These are phyloP conservation scores for Punctularia strigosozonata DNA, from an alignment of 768 basidiomycete genomes.

Conservation along the genomic window DNA sequence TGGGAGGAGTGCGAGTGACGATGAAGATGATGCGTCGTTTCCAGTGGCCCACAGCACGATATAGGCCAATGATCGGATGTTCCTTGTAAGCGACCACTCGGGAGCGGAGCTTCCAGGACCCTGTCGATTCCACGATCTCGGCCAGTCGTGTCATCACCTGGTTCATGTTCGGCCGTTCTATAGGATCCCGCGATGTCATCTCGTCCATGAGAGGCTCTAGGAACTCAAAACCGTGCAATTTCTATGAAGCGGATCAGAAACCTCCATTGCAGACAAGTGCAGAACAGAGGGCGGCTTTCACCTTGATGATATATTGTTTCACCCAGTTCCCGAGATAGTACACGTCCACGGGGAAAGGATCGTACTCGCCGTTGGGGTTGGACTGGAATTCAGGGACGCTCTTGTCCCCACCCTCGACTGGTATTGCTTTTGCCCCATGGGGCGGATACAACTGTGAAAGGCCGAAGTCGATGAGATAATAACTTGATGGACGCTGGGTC, in stretches of 20 bases:
- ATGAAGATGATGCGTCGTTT: background rate
- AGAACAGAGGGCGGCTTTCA: no score
- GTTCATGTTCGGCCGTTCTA: constrained; percentile 26
- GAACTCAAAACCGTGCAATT: constrained; percentile 17
- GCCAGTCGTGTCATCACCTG: constrained; percentile 20
- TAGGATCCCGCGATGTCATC: constrained; percentile 26
- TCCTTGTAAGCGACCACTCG: constrained; percentile 9
- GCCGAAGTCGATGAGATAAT: constrained; percentile 6
- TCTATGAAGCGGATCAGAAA: no score
- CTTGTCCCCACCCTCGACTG: constrained; percentile 4
- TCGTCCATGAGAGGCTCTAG: constrained; percentile 20
- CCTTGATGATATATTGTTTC: constrained; percentile 19
- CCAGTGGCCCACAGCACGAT: background rate
- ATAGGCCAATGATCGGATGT: background rate
- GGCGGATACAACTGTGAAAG: constrained; percentile 3
- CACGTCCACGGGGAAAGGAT: constrained; percentile 28
- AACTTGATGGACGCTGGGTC: constrained; percentile 6
- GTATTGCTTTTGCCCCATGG: background rate
- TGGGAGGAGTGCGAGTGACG: background rate
- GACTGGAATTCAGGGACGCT: constrained; percentile 9
- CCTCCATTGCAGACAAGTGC: no score
- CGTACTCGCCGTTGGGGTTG: background rate
- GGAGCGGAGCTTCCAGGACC: constrained; percentile 17
- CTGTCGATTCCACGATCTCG: constrained; percentile 10
- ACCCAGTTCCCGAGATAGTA: constrained; percentile 31